phyloP scores from a whole-genome alignment of 805 yeast species.

The Candida mattraensis region DNA sequence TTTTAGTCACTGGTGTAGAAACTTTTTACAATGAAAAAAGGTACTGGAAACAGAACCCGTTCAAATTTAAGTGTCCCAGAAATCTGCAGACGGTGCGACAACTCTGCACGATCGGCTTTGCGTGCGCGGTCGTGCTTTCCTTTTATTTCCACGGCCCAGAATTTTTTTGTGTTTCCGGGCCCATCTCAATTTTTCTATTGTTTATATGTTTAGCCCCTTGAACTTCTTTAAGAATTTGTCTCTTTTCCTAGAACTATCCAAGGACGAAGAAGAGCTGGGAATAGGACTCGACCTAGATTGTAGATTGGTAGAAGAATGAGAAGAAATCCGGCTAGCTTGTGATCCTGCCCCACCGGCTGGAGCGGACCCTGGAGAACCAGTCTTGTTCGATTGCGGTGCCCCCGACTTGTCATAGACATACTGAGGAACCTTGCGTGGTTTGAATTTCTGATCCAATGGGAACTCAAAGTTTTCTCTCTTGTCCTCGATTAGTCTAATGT shows the following conservation, averaged over 20 bases:
- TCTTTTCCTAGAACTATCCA: slow-evolving; percentile 16
- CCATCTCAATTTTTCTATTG: no score
- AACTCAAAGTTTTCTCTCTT: slow-evolving; percentile 24
- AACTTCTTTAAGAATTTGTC: slow-evolving; percentile 26
- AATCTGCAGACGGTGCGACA: no score
- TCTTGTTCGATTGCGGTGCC: slow-evolving; percentile 4
- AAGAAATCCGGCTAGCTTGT: slow-evolving; percentile 6
- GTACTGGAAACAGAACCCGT: no score
- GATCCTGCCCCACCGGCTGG: slow-evolving; percentile 10
- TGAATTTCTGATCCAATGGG: slow-evolving; percentile 23
- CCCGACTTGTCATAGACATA: slow-evolving; percentile 22
- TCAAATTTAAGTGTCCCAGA: no score
- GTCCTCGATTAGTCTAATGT: slow-evolving; percentile 31
- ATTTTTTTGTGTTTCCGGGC: no score
- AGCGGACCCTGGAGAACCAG: slow-evolving; percentile 1
- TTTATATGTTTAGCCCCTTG: slow-evolving; percentile 22
- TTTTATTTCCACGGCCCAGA: no score
- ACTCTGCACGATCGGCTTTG: no score
- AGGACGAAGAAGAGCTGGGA: slow-evolving; percentile 7
- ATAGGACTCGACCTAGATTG: slow-evolving; percentile 5
- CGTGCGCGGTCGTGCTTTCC: no score
- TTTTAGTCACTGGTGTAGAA: no score
- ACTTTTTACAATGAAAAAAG: no score
- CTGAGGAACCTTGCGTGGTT: slow-evolving; percentile 21
- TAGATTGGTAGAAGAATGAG: slow-evolving; percentile 4